Evolutionary conservation across 768 basidiomycete species (phyloP).

Genomic region (Russula vinacea): DNA sequence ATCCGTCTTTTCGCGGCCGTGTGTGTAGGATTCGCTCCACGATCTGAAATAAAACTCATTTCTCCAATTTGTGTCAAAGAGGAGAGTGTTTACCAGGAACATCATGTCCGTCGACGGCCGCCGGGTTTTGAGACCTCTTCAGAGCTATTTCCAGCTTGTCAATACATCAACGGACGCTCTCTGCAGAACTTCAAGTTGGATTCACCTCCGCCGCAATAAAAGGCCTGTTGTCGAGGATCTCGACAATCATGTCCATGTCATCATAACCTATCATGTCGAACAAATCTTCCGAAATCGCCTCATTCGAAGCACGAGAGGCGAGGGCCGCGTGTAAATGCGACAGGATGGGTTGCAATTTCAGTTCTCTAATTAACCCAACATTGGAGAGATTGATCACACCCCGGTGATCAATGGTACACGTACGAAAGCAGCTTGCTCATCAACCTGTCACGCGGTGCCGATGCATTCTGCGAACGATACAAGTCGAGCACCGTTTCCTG

Average conservation of each 20-base stretch:
- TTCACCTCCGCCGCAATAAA: slow-evolving; percentile 50
- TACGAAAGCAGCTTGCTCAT: slow-evolving; percentile 27
- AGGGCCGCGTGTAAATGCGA: slow-evolving; percentile 41
- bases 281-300: slow-evolving; percentile 74
- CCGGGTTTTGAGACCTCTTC: not conserved
- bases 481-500: slow-evolving; percentile 26
- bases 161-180: slow-evolving; percentile 9
- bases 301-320: slow-evolving; percentile 51
- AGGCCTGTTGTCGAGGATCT: slow-evolving; percentile 59
- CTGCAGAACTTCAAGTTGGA: not conserved
- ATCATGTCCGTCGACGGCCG: not conserved
- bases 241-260: slow-evolving; percentile 71
- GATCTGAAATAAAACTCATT: slow-evolving; percentile 8
- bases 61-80: not conserved
- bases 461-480: slow-evolving; percentile 14
- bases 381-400: slow-evolving; percentile 7
- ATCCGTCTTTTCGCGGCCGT: slow-evolving; percentile 52
- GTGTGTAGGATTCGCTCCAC: slow-evolving; percentile 7
- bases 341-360: slow-evolving; percentile 33
- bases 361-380: slow-evolving; percentile 31
- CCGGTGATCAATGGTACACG: slow-evolving; percentile 15
- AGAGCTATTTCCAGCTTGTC: slow-evolving; percentile 22
- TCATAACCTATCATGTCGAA: slow-evolving; percentile 83
- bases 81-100: not conserved
- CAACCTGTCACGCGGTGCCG: slow-evolving; percentile 15